A percentile compares a stretch with the other conserved stretches of the same genome.
These are phyloP conservation scores for Syncephalis plumigaleata DNA, from an alignment of 371 early-diverging fungal genomes.

Conservation along the genomic window DNA sequence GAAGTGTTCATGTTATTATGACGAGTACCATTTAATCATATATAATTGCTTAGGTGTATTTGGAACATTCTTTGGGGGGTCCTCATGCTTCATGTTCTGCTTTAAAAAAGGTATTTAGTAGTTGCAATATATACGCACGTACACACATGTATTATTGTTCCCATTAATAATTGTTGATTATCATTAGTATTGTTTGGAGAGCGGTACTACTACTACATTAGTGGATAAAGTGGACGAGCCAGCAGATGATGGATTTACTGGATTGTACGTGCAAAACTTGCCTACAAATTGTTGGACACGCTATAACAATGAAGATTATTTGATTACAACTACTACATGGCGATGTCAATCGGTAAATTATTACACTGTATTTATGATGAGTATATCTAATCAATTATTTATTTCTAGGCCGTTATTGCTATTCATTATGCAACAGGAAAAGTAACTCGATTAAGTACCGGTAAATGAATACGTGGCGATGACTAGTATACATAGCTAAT, in stretches of 20 bases:
- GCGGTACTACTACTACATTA: neutral
- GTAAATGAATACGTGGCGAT: too few species aligned
- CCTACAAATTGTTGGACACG: neutral
- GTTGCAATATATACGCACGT: too few species aligned
- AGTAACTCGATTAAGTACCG: too few species aligned
- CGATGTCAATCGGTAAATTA: too few species aligned
- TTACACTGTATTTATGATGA: too few species aligned
- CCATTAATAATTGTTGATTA: too few species aligned
- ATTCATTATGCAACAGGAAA: too few species aligned
- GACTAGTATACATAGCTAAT: too few species aligned
- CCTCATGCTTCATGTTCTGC: constrained; percentile 4
- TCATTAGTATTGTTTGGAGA: too few species aligned
- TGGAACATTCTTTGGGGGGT: constrained; percentile 1
- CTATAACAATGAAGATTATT: neutral
- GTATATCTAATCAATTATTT: too few species aligned
- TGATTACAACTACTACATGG: neutral
- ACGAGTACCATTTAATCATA: neutral
- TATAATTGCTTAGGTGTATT: constrained; percentile 1
- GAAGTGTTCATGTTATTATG: neutral
- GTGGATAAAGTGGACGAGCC: neutral
- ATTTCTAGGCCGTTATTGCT: too few species aligned
- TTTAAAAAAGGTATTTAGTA: constrained; percentile 1
- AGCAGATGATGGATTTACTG: constrained; percentile 1
- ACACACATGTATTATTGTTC: neutral
- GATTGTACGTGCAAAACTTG: neutral